Evolutionary conservation across 805 yeast species (phyloP).

Genomic region (Nakazawaea ishiwadae): DNA sequence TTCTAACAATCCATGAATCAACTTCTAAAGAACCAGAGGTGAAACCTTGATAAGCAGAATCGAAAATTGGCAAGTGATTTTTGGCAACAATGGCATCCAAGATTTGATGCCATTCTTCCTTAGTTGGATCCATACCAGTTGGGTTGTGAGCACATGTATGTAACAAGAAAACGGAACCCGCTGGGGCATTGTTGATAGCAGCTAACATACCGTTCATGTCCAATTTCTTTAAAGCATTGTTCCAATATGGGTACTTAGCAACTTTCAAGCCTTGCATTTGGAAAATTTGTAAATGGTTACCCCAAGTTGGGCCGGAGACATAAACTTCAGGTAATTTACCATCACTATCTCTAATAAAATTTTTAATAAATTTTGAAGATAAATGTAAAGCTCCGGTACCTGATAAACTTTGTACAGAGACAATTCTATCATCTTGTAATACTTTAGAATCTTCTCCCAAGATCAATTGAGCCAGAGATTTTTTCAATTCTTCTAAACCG

Average conservation of each 20-base stretch:
- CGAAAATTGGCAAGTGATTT: conserved; percentile 74
- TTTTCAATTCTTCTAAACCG: conserved; percentile 68
- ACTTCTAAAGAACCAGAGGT: conserved; percentile 77
- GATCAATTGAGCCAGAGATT: conserved; percentile 48
- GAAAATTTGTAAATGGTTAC: conserved; percentile 83
- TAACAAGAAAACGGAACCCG: conserved; percentile 63
- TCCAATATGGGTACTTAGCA: conserved; percentile 67
- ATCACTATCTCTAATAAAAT: conserved; percentile 50
- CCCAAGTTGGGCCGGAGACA: conserved; percentile 91
- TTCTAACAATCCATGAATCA: conserved; percentile 53
- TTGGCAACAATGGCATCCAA: conserved; percentile 55
- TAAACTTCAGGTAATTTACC: conserved; percentile 37
- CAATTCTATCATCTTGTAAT: conserved; percentile 40
- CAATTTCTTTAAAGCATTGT: conserved; percentile 53
- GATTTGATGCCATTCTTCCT: conserved; percentile 75
- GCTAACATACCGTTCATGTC: conserved; percentile 60
- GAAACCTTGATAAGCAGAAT: conserved; percentile 95
- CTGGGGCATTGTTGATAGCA: conserved; percentile 50
- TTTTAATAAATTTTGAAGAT: conserved; percentile 68
- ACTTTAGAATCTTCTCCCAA: conserved; percentile 37
- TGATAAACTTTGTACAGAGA: conserved; percentile 83
- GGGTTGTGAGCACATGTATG: conserved; percentile 98
- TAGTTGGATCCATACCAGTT: conserved; percentile 88
- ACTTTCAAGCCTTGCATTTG: conserved; percentile 64
- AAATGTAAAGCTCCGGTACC: conserved; percentile 95